Percentiles rank a stretch among this genome's conserved stretches.
These are phyloP conservation scores for Hydnum rufescens DNA, from an alignment of 768 basidiomycete genomes.

Conservation along the genomic window DNA sequence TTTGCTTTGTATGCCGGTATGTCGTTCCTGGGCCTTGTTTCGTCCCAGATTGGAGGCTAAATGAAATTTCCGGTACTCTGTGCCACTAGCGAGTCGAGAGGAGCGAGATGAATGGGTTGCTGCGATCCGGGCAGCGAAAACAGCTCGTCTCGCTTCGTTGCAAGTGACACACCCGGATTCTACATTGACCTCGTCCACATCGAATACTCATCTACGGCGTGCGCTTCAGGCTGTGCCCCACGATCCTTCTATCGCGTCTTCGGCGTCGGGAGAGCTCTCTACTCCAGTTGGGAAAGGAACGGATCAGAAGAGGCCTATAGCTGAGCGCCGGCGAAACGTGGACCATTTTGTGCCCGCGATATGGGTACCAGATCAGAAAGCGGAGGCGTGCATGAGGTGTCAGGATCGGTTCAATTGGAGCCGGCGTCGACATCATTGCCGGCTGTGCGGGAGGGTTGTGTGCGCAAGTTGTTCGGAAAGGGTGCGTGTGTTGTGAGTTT, in stretches of 20 bases:
- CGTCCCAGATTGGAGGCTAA: too few species aligned
- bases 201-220: conserved; percentile 54
- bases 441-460: conserved; percentile 70
- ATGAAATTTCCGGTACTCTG: neutral
- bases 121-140: conserved; percentile 49
- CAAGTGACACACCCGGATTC: conserved; percentile 59
- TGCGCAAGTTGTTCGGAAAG: conserved; percentile 67
- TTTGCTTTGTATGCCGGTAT: conserved; percentile 55
- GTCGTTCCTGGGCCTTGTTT: conserved; percentile 11
- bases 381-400: conserved; percentile 75
- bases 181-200: conserved; percentile 58
- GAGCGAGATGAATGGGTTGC: conserved; percentile 48
- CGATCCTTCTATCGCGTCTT: conserved; percentile 27
- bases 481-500: conserved; percentile 25
- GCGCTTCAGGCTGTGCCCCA: conserved; percentile 57
- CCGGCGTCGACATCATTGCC: conserved; percentile 66
- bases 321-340: conserved; percentile 21
- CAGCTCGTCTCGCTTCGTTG: conserved; percentile 45
- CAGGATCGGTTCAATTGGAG: conserved; percentile 51
- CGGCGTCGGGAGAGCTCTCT: too few species aligned
- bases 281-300: too few species aligned
- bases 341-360: conserved; percentile 79
- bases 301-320: conserved; percentile 21
- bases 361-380: conserved; percentile 79
- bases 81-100: conserved; percentile 26